Base-by-base conservation (phyloP, 1,284 basidiomycete species). In the Sparassis latifolia region DNA sequence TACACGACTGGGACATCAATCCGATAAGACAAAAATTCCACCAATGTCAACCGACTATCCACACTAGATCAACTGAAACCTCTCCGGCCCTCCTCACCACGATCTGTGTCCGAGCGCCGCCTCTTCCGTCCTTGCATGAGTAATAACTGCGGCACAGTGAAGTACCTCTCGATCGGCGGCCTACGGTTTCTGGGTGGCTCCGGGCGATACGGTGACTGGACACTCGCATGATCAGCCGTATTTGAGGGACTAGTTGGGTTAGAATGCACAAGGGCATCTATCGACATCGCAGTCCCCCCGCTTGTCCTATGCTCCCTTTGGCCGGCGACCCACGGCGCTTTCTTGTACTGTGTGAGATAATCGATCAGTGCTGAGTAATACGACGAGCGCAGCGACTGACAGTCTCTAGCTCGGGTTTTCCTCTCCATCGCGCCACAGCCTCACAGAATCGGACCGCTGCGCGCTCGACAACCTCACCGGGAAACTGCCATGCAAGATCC, bases 361-460 rank as follows among this genome's bases (percentile, higher is more conserved):
- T 44, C 54, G 57, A 37, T 54, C 56, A 44, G 49, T 54, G 55
- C 52, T 55, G 30, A 20, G 35, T 6, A 43, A 49, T 7, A 47
- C 7, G 31, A 35, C 42, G 43, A 12, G 43, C 12, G 47, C 12
- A 10, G 4, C 7, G 1, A 61, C 78, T 58, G 57, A 89, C 88
- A 4, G 79, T 86, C 66, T 89, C 86, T 6, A 91, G 72, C 57
- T 90, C 87, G 29, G 88, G 88, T 59, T 84, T 86, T 4, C 88
- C 89, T 55, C 86, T 71, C 88, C 89, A 91, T 47, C 77, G 77
- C 1, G 84, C 79, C 43, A 90, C 75, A 29, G 85, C 85, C 62
- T 91, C 89, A 58, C 84, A 89, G 60, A 88, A 91, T 46, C 86
- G 71, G 3, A 89, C 72, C 0, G 84, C 79, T 28, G 85, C 83